phyloP scores from a whole-genome alignment of 495 filamentous ascomycete genomes.

The Penicillium flavigenum region DNA sequence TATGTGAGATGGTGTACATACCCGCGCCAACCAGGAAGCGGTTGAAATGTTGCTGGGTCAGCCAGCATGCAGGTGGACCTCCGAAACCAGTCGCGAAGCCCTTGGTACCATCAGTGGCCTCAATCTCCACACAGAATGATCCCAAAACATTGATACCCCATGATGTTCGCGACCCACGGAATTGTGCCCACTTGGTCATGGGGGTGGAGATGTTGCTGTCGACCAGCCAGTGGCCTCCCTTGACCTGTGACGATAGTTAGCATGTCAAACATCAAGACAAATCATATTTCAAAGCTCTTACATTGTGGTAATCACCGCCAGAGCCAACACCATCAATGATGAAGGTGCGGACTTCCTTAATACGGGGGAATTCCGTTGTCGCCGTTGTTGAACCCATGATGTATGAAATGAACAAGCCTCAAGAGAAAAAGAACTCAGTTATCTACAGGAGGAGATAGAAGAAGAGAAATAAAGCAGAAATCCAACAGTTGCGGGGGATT shows the following conservation, averaged over 20 bases:
- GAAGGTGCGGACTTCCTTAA: slow-evolving; percentile 78
- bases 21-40: slow-evolving; percentile 82
- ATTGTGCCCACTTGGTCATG: slow-evolving; percentile 84
- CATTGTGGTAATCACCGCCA: slow-evolving; percentile 94
- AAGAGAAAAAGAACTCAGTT: slow-evolving; percentile 1
- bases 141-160: slow-evolving; percentile 96
- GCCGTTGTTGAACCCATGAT: slow-evolving; percentile 38
- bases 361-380: slow-evolving; percentile 47
- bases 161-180: slow-evolving; percentile 80
- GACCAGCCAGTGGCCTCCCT: slow-evolving; percentile 89
- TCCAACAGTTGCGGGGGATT: slow-evolving; percentile 9
- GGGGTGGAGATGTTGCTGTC: slow-evolving; percentile 89
- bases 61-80: slow-evolving; percentile 90
- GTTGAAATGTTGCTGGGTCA: slow-evolving; percentile 86
- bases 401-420: slow-evolving; percentile 1
- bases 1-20: slow-evolving; percentile 25
- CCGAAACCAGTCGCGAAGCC: slow-evolving; percentile 94
- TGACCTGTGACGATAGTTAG: slow-evolving; percentile 47
- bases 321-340: slow-evolving; percentile 84
- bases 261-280: neutral
- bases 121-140: slow-evolving; percentile 90
- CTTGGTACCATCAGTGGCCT: slow-evolving; percentile 82
- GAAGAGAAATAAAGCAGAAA: slow-evolving; percentile 9
- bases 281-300: slow-evolving; percentile 19
- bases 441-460: slow-evolving; percentile 1